Percentiles rank a stretch among this genome's conserved stretches.
phyloP scores from a whole-genome alignment of 345 rosid species.

The Aurinia saxatilis region DNA sequence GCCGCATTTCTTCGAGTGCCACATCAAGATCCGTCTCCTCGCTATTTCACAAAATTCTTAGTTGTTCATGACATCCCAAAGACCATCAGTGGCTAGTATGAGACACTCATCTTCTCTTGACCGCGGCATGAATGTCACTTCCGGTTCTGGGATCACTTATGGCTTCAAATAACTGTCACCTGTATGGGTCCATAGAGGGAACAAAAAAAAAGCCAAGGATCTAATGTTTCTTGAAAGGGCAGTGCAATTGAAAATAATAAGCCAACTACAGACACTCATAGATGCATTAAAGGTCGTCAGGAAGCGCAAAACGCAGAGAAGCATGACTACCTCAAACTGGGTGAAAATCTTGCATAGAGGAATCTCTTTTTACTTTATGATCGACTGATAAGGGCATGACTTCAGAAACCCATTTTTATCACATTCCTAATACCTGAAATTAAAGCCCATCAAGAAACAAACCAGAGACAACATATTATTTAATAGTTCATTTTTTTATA shows the following conservation, averaged over 20 bases:
- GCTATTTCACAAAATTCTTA: constrained; percentile 93
- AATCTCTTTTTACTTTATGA: constrained; percentile 61
- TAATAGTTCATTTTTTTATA: too few species aligned
- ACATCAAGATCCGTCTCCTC: constrained; percentile 63
- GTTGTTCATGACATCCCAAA: constrained; percentile 93
- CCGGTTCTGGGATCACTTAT: constrained; percentile 92
- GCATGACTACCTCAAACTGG: constrained; percentile 9
- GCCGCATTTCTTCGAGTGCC: constrained; percentile 95
- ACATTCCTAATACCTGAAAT: too few species aligned
- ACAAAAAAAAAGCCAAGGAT: constrained; percentile 1
- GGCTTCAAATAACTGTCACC: constrained; percentile 96
- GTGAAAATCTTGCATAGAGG: not conserved
- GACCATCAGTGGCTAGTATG: constrained; percentile 81
- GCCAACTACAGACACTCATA: not conserved
- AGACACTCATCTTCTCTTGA: constrained; percentile 92
- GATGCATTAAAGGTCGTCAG: not conserved
- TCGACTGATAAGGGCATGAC: constrained; percentile 84
- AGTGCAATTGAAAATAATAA: not conserved
- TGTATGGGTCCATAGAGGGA: constrained; percentile 26
- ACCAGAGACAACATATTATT: too few species aligned
- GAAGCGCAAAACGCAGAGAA: not conserved
- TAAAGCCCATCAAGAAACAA: too few species aligned
- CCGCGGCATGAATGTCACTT: constrained; percentile 74
- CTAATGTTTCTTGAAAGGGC: constrained; percentile 13
- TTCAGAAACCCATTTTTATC: too few species aligned